phyloP scores from a whole-genome alignment of 768 basidiomycete species.

The Russula sp. region DNA sequence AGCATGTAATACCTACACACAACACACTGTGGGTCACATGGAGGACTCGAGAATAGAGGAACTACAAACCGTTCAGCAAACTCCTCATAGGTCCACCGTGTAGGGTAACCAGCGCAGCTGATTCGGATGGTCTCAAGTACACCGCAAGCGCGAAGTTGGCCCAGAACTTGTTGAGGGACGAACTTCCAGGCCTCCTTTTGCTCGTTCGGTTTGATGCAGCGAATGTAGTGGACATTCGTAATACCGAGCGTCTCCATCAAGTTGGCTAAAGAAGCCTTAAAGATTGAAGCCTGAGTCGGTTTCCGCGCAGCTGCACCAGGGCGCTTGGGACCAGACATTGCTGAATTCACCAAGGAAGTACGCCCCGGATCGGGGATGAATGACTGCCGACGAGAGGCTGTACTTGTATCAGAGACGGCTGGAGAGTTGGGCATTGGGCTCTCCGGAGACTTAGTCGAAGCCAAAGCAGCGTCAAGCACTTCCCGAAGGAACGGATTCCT shows the following conservation, averaged over 20 bases:
- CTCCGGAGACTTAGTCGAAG: conserved; percentile 59
- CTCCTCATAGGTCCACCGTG: conserved; percentile 96
- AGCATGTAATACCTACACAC: conserved; percentile 93
- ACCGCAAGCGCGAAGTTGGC: conserved; percentile 95
- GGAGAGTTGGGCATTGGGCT: conserved; percentile 68
- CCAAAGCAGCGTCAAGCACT: conserved; percentile 85
- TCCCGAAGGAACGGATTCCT: conserved; percentile 93
- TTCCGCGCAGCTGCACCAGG: conserved; percentile 73
- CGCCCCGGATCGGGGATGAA: conserved; percentile 85
- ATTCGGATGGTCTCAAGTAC: conserved; percentile 98
- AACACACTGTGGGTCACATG: conserved; percentile 28
- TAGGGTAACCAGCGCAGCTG: conserved; percentile 97
- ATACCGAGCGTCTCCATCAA: conserved; percentile 97
- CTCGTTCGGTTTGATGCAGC: conserved; percentile 99
- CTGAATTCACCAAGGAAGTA: conserved; percentile 55
- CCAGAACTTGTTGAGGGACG: conserved; percentile 88
- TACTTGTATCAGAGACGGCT: conserved; percentile 69
- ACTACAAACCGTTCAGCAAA: conserved; percentile 85
- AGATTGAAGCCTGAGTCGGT: conserved; percentile 96
- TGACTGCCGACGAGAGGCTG: conserved; percentile 72
- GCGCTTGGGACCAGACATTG: conserved; percentile 43
- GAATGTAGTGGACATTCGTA: conserved; percentile 98
- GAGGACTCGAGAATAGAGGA: background rate
- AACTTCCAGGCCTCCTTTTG: conserved; percentile 96
- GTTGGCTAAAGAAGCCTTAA: conserved; percentile 88